These are phyloP conservation scores for Allodekkera sacchari DNA, from an alignment of 805 yeast genomes.

Conservation along the genomic window DNA sequence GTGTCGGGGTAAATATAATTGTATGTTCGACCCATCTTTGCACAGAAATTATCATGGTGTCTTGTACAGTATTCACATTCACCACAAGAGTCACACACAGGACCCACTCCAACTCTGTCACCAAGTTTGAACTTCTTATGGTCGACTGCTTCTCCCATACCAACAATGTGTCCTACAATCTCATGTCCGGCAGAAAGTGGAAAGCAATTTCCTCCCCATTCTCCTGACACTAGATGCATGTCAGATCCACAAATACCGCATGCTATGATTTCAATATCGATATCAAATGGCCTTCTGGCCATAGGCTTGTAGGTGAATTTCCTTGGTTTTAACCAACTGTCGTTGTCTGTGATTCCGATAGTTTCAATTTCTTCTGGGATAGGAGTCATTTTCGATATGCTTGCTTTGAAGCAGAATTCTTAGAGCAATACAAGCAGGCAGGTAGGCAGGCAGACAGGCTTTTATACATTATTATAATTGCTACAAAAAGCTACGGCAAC, in stretches of 20 bases:
- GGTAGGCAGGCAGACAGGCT: too few relatives aligned
- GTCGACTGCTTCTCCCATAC: constrained; percentile 29
- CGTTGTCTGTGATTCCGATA: constrained; percentile 11
- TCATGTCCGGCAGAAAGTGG: constrained; percentile 36
- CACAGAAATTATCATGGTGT: constrained; percentile 42
- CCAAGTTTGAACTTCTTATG: constrained; percentile 30
- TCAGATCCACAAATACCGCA: constrained; percentile 47
- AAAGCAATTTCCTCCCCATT: constrained; percentile 10
- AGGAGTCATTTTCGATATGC: too few relatives aligned
- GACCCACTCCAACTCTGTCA: constrained; percentile 46
- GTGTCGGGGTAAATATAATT: constrained; percentile 33
- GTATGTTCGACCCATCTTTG: constrained; percentile 42
- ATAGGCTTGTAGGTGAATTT: constrained; percentile 13
- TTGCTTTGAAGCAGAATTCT: too few relatives aligned
- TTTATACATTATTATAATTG: too few relatives aligned
- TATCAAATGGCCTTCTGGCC: constrained; percentile 18
- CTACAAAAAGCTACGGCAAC: too few relatives aligned
- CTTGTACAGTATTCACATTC: constrained; percentile 31
- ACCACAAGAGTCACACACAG: constrained; percentile 31
- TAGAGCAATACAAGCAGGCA: too few relatives aligned
- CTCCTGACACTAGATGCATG: constrained; percentile 34
- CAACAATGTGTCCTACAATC: constrained; percentile 35
- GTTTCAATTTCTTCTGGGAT: constrained; percentile 9
- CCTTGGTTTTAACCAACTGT: constrained; percentile 11
- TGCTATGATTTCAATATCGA: constrained; percentile 35